Evolutionary conservation across 495 filamentous ascomycete species (phyloP).

Genomic region (Tuber microsphaerosporum): DNA sequence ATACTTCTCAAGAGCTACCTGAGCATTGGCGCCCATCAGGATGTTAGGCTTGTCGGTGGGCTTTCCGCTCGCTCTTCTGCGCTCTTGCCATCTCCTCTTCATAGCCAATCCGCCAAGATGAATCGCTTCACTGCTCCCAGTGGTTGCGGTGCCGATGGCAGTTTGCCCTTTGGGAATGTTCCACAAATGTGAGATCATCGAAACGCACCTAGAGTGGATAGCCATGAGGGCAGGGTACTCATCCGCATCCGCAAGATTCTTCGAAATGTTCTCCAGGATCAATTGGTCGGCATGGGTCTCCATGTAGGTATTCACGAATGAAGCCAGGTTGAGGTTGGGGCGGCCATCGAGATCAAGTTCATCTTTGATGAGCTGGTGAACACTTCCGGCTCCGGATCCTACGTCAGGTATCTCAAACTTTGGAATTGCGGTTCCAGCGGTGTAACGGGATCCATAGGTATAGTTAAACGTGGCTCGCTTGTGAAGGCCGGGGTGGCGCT

Average conservation of each 20-base stretch:
- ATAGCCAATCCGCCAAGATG: conserved; percentile 70
- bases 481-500: conserved; percentile 44
- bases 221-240: conserved; percentile 70
- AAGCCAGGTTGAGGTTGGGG: conserved; percentile 65
- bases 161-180: conserved; percentile 57
- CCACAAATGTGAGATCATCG: conserved; percentile 66
- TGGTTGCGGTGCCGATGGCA: conserved; percentile 66
- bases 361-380: conserved; percentile 64
- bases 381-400: conserved; percentile 57
- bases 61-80: conserved; percentile 54
- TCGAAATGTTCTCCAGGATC: conserved; percentile 61
- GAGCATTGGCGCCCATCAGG: conserved; percentile 70
- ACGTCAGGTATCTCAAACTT: conserved; percentile 60
- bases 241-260: conserved; percentile 61
- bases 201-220: conserved; percentile 64
- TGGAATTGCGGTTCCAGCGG: conserved; percentile 55
- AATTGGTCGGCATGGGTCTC: conserved; percentile 58
- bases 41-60: conserved; percentile 62
- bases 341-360: conserved; percentile 66
- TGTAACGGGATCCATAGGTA: conserved; percentile 59
- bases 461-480: conserved; percentile 50
- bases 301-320: conserved; percentile 69
- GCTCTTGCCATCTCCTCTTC: conserved; percentile 72
- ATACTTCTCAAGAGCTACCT: conserved; percentile 67
- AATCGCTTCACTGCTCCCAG: conserved; percentile 66